Evolutionary conservation across 768 basidiomycete genomes (phyloP), one percentile per base, ranked within the genome.

Genomic region (Neoboletus subvelutipes): DNA sequence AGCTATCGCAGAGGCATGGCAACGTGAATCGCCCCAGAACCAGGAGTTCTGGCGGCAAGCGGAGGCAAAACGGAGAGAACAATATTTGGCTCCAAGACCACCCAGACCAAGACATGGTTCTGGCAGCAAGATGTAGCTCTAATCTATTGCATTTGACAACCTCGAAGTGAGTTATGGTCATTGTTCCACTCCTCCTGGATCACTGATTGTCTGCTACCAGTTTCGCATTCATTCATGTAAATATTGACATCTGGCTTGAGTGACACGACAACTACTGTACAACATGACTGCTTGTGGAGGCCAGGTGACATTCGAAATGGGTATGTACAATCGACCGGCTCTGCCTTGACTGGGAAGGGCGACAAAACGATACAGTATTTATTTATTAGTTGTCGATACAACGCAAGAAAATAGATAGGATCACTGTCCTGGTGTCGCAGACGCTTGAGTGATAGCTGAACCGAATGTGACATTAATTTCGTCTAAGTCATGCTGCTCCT

Each of bases 1-100:
- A 59, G 79, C 82, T 29, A 88, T 90, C 67, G 85, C 83, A 36
- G 81, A 84, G 41, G 84, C 83, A 52, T 89, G 88, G 88, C 81
- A 78, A 66, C 73, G 76, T 47, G 84, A 87, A 71, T 80, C 83
- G n/a, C 56, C 68, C 15, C 82, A 86, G 70, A 82, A 73, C 60
- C 80, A 86, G 67, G 79, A 81, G 52, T 76, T 71, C 59, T 90
- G 87, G 88, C 74, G 77, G 55, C 78, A 82, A 51, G 80, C 78
- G 54, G 80, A 81, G 57, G 77, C 80, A 53, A 80, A 77, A 60
- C 69, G 73, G 47, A 77, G 62, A 66, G 70, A 77, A 64, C 75
- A 78, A 50, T 88, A 82, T 66, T 67, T 60, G 24, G 61, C 72
- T 20, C 64, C 78, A 40, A 67, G 73, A 52, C 73, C 76, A 5